A percentile compares a stretch with the other conserved stretches of the same genome.
Conservation (phyloP, 2,329 filamentous ascomycete species). For the Neofusicoccum umdonicola region DNA sequence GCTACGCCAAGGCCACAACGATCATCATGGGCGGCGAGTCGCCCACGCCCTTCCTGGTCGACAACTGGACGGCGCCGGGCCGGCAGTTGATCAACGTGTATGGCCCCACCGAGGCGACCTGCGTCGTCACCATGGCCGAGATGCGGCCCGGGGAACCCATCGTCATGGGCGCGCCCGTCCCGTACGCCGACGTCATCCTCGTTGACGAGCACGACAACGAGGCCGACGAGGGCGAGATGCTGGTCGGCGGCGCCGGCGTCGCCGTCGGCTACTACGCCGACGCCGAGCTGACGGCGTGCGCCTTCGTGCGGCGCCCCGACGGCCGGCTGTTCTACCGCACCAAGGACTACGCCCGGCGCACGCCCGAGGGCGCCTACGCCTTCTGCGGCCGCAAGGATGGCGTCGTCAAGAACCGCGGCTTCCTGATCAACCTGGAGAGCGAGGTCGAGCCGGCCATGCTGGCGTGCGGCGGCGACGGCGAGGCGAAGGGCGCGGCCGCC, state of each 20-base stretch:
- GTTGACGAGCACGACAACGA: conserved; percentile 40
- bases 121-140: conserved; percentile 12
- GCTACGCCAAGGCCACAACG: background rate
- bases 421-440: conserved; percentile 39
- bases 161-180: conserved; percentile 2
- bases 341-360: conserved; percentile 19
- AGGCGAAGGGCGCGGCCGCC: background rate
- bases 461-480: background rate
- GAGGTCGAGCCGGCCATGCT: conserved; percentile 24
- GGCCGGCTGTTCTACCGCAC: conserved; percentile 18
- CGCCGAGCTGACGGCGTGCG: conserved; percentile 20
- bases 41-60: background rate
- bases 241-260: conserved; percentile 58
- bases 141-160: conserved; percentile 10
- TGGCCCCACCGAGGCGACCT: conserved; percentile 17
- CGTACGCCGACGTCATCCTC: conserved; percentile 31
- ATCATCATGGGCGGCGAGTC: conserved; percentile 9
- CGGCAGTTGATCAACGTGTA: conserved; percentile 16
- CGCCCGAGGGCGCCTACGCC: conserved; percentile 20
- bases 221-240: conserved; percentile 47
- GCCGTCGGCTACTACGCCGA: conserved; percentile 35
- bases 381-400: conserved; percentile 19
- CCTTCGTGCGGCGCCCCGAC: conserved; percentile 33
- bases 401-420: conserved; percentile 31
- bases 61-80: background rate